Conservation (phyloP, 768 basidiomycete species). For the Boletus reticulatus region DNA sequence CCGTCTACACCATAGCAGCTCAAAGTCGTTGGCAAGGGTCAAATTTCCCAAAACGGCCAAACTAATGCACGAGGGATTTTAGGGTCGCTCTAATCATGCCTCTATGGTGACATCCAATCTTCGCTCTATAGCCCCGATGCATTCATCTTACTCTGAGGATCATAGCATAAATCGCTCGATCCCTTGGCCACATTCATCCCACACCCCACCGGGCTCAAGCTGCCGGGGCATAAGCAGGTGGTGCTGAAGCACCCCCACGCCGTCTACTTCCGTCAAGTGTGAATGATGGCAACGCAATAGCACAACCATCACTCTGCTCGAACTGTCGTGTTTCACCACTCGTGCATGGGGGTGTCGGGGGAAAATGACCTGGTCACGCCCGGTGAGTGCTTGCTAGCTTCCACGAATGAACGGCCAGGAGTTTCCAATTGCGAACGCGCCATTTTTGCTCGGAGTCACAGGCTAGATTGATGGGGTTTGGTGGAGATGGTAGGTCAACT, state of each 20-base stretch:
- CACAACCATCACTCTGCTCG: background rate
- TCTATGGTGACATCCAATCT: background rate
- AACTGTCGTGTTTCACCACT: background rate
- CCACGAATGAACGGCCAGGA: background rate
- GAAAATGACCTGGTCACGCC: background rate
- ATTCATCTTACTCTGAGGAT: background rate
- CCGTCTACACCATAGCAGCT: no score
- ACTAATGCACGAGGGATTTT: background rate
- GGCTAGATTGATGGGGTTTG: background rate
- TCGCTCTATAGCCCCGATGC: background rate
- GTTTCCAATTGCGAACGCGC: background rate
- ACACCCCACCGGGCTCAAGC: background rate
- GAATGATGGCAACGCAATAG: constrained; percentile 1
- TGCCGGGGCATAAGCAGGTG: background rate
- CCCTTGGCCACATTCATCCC: background rate
- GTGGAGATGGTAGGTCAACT: background rate
- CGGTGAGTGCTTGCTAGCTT: background rate
- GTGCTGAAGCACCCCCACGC: background rate
- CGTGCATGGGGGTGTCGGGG: background rate
- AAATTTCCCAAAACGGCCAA: background rate
- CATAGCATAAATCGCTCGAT: background rate
- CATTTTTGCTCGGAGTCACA: background rate
- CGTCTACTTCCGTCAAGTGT: background rate
- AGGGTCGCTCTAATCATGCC: background rate
- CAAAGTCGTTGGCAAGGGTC: background rate